Evolutionary conservation across 768 basidiomycete species (phyloP), one percentile per base, ranked within the genome.

Genomic region (Suillus plorans): DNA sequence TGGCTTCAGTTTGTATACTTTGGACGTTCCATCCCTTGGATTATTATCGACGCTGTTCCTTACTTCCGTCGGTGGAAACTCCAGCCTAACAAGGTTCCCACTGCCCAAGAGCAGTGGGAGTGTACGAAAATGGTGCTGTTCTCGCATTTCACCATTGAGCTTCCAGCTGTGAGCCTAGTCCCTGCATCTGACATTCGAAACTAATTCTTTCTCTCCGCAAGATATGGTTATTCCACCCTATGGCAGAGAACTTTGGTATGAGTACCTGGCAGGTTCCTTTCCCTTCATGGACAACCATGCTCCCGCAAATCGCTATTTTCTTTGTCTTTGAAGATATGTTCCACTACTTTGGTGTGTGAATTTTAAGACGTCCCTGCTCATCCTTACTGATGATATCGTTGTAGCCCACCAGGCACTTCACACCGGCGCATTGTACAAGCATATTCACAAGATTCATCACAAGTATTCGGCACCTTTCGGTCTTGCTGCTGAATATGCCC

Each of bases 371-470:
- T 55, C 28, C 34, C 8, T 13, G 13, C 8, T 64, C 34, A n/a
- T 62, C 31, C 2, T 41, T 66, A 59, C 71, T 68, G 1, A n/a
- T 2, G 5, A 44, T 14, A 7, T 22, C 34, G 13, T 60, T 64
- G 61, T 71, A 91, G 95, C 94, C 31, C 95, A 99, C 79, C 89
- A 94, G 70, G 89, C 90, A 4, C 85, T 98, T 20, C 96, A 99
- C 79, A 90, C 85, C 67, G 89, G 92, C 60, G 74, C 84, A 1
- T 82, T 97, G 60, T 96, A 97, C 84, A 94, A 90, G 77, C 83
- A 95, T 76, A 94, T 97, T 68, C 95, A 97, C 85, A 97, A 97
- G 79, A 83, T 99, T 42, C 97, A 99, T 77, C 97, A 99, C 86
- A 94, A 95, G 73, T 97, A 94, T 78, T 91, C 91, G 10, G 97